Base-by-base conservation (phyloP, 2,329 filamentous ascomycete genomes). In the Pseudogymnoascus sp. region DNA sequence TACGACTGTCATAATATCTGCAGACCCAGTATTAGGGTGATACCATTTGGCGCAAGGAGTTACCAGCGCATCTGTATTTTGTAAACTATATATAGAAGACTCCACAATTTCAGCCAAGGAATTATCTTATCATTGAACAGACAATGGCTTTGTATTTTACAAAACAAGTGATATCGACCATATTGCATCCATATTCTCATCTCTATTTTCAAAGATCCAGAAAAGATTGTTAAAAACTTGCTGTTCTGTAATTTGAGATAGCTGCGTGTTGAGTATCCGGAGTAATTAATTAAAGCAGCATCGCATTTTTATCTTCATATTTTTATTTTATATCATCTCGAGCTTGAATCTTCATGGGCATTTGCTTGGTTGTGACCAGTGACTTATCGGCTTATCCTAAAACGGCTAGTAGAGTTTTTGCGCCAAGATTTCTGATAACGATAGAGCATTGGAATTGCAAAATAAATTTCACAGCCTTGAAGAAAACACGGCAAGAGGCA, bases 391-490 rank as follows among this genome's bases (percentile, higher is more conserved):
- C 51, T 36, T 57, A 57, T 57, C 51, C 16, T 34, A 57, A 57
- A 34, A 12, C 1, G 51, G 51, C 26, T 57, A 57, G 51, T 57
- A 34, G 51, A 34, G 7, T 4, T 34, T 57, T 57, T 57, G 51
- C 51, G 59, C 59, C 59, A 61, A 61, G 59, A 61, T 61, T 61
- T 61, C 59, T 61, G 59, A 61, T 61, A 61, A 61, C 59, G 59
- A 61, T 61, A 40, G 39, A 42, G 59, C 39, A 39, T 39, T 39
- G 59, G 59, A 40, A 61, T 31, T 61, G 36, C 34, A 42, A 61
- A 61, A 61, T 61, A 64, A 64, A 64, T 62, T 64, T 64, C 60
- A 45, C 34, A 37, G 23, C 26, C 40, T 63, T 23, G 36, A 63
- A 64, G 23, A 62, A 36, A 31, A 57, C 21, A 62, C 62, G 16